These are phyloP conservation scores for Wickerhamiella parazyma DNA, from an alignment of 805 yeast genomes.

Conservation along the genomic window DNA sequence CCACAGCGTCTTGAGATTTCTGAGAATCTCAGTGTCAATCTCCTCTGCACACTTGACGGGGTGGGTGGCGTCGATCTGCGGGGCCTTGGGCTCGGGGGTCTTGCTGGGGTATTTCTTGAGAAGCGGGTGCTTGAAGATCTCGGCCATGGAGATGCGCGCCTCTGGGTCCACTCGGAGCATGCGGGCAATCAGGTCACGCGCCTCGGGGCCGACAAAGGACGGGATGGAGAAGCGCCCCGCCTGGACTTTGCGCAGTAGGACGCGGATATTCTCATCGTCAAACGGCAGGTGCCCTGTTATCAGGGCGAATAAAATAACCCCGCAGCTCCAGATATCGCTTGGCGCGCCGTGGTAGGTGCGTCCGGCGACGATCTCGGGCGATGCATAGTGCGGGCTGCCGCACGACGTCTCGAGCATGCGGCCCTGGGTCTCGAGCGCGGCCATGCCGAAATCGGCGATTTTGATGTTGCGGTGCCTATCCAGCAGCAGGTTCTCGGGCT, in stretches of 20 bases:
- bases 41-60: conserved; percentile 31
- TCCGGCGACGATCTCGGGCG: conserved; percentile 96
- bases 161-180: conserved; percentile 78
- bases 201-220: conserved; percentile 61
- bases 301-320: conserved; percentile 84
- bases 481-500: conserved; percentile 65
- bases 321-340: conserved; percentile 97
- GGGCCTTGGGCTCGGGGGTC: conserved; percentile 31
- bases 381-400: conserved; percentile 97
- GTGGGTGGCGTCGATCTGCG: conserved; percentile 20
- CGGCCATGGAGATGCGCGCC: conserved; percentile 63
- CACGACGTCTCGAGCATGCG: conserved; percentile 84
- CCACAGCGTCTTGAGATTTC: conserved; percentile 65
- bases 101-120: conserved; percentile 63
- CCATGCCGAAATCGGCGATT: conserved; percentile 99
- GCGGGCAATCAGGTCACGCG: conserved; percentile 65
- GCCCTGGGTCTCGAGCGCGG: conserved; percentile 78
- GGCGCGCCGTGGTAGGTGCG: conserved; percentile 92
- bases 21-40: conserved; percentile 60
- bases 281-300: conserved; percentile 92
- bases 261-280: conserved; percentile 90
- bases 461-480: conserved; percentile 82
- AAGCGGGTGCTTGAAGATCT: conserved; percentile 69
- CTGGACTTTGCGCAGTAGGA: conserved; percentile 77
- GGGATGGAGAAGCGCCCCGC: conserved; percentile 81